Evolutionary conservation across 176 grass and related monocot species (phyloP).

Genomic region (Melocanna baccifera): DNA sequence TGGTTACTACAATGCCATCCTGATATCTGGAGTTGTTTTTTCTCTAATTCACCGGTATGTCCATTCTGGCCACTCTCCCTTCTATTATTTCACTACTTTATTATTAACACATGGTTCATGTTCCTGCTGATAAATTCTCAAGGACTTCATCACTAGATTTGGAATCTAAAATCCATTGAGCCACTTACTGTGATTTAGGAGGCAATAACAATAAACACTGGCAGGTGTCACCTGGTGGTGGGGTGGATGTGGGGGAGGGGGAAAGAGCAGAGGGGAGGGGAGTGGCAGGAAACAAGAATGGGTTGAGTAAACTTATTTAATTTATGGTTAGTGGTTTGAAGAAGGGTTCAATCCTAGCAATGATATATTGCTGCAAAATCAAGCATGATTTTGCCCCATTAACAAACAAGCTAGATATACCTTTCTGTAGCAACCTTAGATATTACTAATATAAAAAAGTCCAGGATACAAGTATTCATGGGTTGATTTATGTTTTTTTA

Average conservation of each 20-base stretch:
- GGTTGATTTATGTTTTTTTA: background rate
- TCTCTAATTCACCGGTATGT: slow-evolving; percentile 84
- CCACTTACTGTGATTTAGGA: background rate
- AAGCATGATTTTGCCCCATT: background rate
- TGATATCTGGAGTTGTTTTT: slow-evolving; percentile 76
- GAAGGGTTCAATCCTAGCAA: background rate
- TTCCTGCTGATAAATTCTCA: slow-evolving; percentile 17
- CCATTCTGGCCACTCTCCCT: slow-evolving; percentile 12
- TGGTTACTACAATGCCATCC: slow-evolving; percentile 68
- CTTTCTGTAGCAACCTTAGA: background rate
- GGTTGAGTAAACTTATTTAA: background rate
- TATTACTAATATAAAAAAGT: background rate
- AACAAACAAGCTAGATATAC: slow-evolving; percentile 13
- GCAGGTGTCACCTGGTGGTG: background rate
- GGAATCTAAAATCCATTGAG: background rate
- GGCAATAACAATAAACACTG: background rate
- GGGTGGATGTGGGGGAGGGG: background rate
- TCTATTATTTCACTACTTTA: slow-evolving; percentile 24
- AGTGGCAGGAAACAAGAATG: background rate
- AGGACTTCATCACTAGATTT: background rate
- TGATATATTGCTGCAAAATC: background rate
- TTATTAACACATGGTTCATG: slow-evolving; percentile 10
- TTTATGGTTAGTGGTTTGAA: background rate
- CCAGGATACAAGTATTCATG: background rate
- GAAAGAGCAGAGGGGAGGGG: background rate